Evolutionary conservation across 164 flowering plant species (phyloP).

Genomic region (Annona squamosa): DNA sequence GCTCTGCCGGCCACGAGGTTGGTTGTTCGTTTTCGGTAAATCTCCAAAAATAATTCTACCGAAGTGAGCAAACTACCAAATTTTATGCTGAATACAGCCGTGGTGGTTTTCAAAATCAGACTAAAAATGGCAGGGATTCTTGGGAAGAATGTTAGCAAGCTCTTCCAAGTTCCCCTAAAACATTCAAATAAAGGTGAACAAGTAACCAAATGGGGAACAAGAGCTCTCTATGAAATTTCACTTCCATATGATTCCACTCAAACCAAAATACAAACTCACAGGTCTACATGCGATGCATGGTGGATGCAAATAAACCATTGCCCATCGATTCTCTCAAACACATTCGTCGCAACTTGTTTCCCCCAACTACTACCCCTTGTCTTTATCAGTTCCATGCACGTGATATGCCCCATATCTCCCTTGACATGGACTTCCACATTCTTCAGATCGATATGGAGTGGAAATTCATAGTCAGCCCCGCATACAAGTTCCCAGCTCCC

Average conservation of each 20-base stretch:
- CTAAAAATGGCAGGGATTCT: too few relatives aligned
- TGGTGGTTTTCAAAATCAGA: too few relatives aligned
- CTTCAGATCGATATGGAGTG: constrained; percentile 63
- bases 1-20: too few relatives aligned
- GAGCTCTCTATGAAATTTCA: not conserved
- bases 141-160: too few relatives aligned
- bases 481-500: constrained; percentile 90
- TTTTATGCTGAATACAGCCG: too few relatives aligned
- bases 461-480: constrained; percentile 72
- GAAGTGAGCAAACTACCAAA: too few relatives aligned
- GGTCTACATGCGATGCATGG: constrained; percentile 69
- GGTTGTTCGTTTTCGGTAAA: too few relatives aligned
- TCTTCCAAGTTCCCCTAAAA: too few relatives aligned
- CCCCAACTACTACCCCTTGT: constrained; percentile 96
- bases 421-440: constrained; percentile 64
- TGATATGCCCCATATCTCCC: constrained; percentile 76
- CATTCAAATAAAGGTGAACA: too few relatives aligned
- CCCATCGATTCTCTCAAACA: constrained; percentile 75
- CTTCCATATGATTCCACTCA: not conserved
- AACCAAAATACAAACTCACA: constrained; percentile 19
- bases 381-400: constrained; percentile 74
- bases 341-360: constrained; percentile 79
- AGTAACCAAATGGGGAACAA: too few relatives aligned
- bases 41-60: too few relatives aligned
- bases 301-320: constrained; percentile 81